A percentile compares a stretch with the other conserved stretches of the same genome.
Evolutionary conservation across 257 asterid species (phyloP).

Genomic region (Solanum neorickii): DNA sequence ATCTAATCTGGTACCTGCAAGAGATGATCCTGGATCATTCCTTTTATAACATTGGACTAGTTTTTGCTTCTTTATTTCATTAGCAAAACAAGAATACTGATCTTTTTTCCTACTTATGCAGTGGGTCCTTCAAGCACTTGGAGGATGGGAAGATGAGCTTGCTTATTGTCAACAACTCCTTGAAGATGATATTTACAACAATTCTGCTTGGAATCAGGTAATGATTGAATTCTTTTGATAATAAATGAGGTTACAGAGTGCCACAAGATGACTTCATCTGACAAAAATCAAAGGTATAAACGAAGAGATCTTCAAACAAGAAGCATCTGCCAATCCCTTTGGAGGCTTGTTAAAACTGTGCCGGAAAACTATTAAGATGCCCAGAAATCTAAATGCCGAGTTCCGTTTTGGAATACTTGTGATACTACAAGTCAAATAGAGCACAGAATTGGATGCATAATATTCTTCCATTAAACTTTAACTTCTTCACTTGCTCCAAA

Average conservation of each 20-base stretch:
- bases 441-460: background rate
- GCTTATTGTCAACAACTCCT: conserved; percentile 70
- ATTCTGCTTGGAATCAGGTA: conserved; percentile 99
- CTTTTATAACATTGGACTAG: background rate
- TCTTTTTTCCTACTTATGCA: conserved; percentile 25
- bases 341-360: background rate
- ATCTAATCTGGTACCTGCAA: background rate
- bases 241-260: background rate
- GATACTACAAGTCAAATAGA: background rate
- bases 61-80: background rate
- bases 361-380: background rate
- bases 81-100: background rate
- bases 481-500: background rate
- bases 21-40: background rate
- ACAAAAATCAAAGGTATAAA: background rate
- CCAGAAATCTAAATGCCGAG: background rate
- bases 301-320: background rate
- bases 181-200: conserved; percentile 69
- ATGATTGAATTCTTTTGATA: background rate
- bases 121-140: conserved; percentile 95
- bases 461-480: background rate
- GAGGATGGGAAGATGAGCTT: conserved; percentile 97
- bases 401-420: background rate
- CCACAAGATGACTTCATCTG: background rate
- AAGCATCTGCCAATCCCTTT: background rate